Percentiles rank a stretch among this genome's conserved stretches.
phyloP scores from a whole-genome alignment of 108 stramenopile genomes.

The Cyclotella atomus region DNA sequence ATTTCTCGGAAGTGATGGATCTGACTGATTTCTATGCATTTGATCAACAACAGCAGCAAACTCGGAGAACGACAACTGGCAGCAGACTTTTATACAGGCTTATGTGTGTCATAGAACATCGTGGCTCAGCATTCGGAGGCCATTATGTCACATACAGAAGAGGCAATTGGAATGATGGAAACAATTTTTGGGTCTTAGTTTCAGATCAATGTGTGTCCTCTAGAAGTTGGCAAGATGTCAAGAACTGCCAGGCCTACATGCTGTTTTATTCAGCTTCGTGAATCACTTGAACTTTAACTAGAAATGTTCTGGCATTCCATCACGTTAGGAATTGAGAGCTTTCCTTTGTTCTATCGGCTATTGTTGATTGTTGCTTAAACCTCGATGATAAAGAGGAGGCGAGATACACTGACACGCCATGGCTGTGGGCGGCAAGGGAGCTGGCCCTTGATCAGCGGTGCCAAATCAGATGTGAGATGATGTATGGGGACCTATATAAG shows the following conservation, averaged over 20 bases:
- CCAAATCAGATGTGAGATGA: no score
- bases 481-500: no score
- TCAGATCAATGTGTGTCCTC: slow-evolving; percentile 63
- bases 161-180: slow-evolving; percentile 24
- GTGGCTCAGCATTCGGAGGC: slow-evolving; percentile 73
- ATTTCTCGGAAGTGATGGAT: slow-evolving; percentile 70
- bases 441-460: no score
- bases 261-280: slow-evolving; percentile 67
- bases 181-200: slow-evolving; percentile 58
- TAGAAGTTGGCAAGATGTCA: slow-evolving; percentile 69
- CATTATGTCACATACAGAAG: slow-evolving; percentile 80
- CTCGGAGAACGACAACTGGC: slow-evolving; percentile 24
- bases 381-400: no score
- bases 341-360: no score
- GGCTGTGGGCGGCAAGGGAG: no score
- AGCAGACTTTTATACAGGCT: slow-evolving; percentile 54
- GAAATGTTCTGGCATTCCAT: no score
- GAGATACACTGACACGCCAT: no score
- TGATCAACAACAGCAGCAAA: slow-evolving; percentile 21
- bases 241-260: slow-evolving; percentile 81
- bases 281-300: no score
- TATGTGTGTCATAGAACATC: slow-evolving; percentile 79
- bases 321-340: no score
- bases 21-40: slow-evolving; percentile 64
- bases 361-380: no score